Base-by-base conservation (phyloP, 495 filamentous ascomycete species). In the Xeromyces bisporus region DNA sequence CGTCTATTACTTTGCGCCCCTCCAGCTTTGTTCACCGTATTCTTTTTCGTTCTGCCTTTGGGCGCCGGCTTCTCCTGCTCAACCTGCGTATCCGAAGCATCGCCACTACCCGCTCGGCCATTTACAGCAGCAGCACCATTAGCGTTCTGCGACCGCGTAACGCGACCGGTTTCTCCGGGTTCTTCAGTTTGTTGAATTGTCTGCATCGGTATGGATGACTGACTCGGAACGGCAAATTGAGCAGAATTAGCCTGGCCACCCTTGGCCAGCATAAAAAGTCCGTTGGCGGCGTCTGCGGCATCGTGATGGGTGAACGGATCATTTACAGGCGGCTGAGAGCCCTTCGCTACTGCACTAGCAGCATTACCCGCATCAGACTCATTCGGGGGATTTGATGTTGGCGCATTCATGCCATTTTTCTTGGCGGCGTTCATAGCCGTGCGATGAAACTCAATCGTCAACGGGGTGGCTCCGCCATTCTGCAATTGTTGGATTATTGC, bases 201-300 rank as follows among this genome's bases (percentile, higher is more conserved):
- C 15, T 51, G 48, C 8, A 40, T 36, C 6, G 38, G 42, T 8
- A 51, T 38, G 36, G 49, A 35, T 10, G 58, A 56, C 25, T 67
- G 53, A 9, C 62, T 69, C 1, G 66, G 58, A 16, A 69, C 52
- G 1, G 65, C 46, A 38, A 67, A 77, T 33, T 67, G 64, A 37
- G 55, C 50, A 26, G 56, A 50, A 18, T 64, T 64, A 26, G 65
- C 48, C 31, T 71, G 60, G 21, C 69, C 58, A 41, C 67, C 65
- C 46, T 77, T 80, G 5, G 91, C 86, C 25, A 97, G 59, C 64
- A 94, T 75, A 46, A 78, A 94, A 1, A 97, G 66, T 8, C 91
- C 87, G 44, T 94, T 97, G 17, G 89, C 89, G 13, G 89, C 89
- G 58, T 93, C 86, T 35, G 84, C 89, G 16, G 75, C 77, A 45